Percentiles rank a stretch among this genome's conserved stretches.
These are phyloP conservation scores for Penicillium sp. DNA, from an alignment of 2,329 filamentous ascomycete species.

Conservation along the genomic window DNA sequence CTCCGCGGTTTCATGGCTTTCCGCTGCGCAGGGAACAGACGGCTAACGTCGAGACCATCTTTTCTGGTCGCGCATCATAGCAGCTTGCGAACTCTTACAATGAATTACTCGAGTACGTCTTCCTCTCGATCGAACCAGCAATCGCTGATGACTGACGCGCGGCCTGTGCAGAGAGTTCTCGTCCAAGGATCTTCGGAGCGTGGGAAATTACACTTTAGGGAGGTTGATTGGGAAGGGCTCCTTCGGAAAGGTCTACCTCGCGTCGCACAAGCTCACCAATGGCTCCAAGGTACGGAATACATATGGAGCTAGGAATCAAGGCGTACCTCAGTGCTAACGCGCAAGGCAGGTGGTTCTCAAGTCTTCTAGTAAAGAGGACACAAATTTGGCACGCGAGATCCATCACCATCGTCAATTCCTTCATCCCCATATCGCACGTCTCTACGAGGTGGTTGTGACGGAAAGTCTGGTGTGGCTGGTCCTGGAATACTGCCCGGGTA, in stretches of 20 bases:
- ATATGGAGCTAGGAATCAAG: background rate
- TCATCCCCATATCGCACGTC: constrained; percentile 91
- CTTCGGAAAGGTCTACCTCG: constrained; percentile 97
- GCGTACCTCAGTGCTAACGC: constrained; percentile 5
- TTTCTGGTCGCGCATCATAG: constrained; percentile 13
- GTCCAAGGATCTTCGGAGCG: constrained; percentile 82
- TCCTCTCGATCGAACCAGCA: background rate
- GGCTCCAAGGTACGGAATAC: constrained; percentile 73
- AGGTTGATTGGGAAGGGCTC: constrained; percentile 94
- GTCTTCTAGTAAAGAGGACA: constrained; percentile 92
- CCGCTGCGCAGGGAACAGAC: background rate
- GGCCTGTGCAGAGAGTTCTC: constrained; percentile 76
- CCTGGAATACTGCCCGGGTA: constrained; percentile 92
- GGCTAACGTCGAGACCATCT: constrained; percentile 14
- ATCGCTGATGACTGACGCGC: constrained; percentile 12
- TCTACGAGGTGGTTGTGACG: constrained; percentile 98
- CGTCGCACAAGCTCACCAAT: constrained; percentile 95
- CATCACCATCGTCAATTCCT: constrained; percentile 98
- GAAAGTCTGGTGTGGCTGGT: constrained; percentile 94
- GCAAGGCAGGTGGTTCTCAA: constrained; percentile 84
- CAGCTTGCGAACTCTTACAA: constrained; percentile 97
- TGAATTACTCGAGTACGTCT: constrained; percentile 82
- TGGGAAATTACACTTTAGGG: constrained; percentile 92
- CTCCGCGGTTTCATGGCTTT: background rate
- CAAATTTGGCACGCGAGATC: constrained; percentile 94